These are phyloP conservation scores for Annulohypoxylon maeteangense DNA, from an alignment of 495 filamentous ascomycete genomes.

Conservation along the genomic window DNA sequence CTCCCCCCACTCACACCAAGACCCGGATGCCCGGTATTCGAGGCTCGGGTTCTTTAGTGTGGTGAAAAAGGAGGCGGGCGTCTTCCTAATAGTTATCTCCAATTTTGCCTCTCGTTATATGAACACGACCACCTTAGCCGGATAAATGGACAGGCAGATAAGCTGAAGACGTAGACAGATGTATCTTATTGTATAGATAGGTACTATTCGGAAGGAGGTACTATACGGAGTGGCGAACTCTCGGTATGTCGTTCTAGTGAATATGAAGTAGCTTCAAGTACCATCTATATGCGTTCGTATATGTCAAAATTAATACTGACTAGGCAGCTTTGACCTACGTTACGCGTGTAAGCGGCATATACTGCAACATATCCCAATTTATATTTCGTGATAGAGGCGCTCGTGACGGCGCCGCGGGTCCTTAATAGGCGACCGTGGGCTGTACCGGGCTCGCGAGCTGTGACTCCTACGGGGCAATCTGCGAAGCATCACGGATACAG, in stretches of 20 bases:
- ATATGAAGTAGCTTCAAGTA: neutral
- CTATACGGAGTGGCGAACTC: constrained; percentile 16
- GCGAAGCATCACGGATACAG: neutral
- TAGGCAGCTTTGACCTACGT: neutral
- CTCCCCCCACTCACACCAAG: neutral
- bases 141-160: constrained; percentile 1
- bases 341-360: constrained; percentile 4
- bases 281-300: neutral
- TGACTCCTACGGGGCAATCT: neutral
- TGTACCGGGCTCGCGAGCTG: neutral
- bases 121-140: neutral
- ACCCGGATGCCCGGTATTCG: constrained; percentile 1
- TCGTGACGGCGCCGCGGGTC: constrained; percentile 2
- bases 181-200: neutral
- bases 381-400: neutral
- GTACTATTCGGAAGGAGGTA: neutral
- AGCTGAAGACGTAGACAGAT: neutral
- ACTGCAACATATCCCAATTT: neutral
- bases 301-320: neutral
- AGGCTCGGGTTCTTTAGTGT: neutral
- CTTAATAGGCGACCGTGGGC: neutral
- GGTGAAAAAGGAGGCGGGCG: neutral
- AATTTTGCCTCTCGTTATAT: neutral
- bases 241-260: neutral
- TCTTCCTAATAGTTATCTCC: neutral